Evolutionary conservation across 345 rosid species (phyloP), one percentile per base, ranked within the genome.

Genomic region (Bruguiera gymnorhiza): DNA sequence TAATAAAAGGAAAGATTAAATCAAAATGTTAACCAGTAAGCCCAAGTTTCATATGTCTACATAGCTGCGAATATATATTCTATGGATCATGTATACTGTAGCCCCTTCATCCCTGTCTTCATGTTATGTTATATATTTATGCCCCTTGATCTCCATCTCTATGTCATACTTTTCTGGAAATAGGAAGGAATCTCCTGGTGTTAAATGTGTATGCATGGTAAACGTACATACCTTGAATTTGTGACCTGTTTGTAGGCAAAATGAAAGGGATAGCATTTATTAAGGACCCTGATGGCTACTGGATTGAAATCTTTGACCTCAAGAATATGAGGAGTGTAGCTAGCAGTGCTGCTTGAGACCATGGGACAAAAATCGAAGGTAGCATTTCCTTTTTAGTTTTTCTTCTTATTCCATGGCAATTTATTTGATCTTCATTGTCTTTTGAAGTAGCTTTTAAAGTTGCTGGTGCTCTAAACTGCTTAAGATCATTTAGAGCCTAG

Each of bases 211-310:
- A 30, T 11, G 4, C 67, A 50, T 37, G 1, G 10, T 60, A 13
- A 5, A 32, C 13, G 48, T 77, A 31, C 7, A 39, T 70, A 64
- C 23, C 37, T 58, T 48, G 66, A 43, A 16, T 54, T 1, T 57
- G 31, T 60, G 62, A 36, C 61, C 48, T 66, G 60, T 7, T 71
- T 78, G 74, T 86, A 90, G 97, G 99, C 68, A 90, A 92, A 79
- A 81, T 95, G 97, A 95, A 92, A 81, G 89, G 86, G 34, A 52
- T 90, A 71, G 99, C 98, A 43, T 95, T 95, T 79, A 92, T 95
- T 48, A 92, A 90, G 86, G 99, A 92, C 84, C 99, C 98, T 63
- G 98, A 92, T 83, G 94, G 97, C 79, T 87, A 95, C 75, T 89
- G 97, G 97, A 92, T 89, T 51, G 97, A 95, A 82, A 92, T 95